These are phyloP conservation scores for Eucalyptus globulus DNA, from an alignment of 345 rosid genomes.

Conservation along the genomic window DNA sequence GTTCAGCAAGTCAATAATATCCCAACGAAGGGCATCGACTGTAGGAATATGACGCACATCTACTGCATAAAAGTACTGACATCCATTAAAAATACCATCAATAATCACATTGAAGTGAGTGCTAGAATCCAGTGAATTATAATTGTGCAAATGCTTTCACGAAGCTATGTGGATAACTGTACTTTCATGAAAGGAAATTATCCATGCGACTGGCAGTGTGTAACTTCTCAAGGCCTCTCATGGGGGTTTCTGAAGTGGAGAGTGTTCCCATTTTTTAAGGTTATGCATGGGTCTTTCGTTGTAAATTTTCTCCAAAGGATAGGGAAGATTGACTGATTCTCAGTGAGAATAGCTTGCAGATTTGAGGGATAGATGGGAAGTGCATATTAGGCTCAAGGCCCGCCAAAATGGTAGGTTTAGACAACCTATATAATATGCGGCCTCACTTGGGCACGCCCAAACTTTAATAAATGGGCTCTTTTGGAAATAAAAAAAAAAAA, in stretches of 20 bases:
- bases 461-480: background rate
- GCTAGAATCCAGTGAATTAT: background rate
- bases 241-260: background rate
- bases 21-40: background rate
- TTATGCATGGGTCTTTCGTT: background rate
- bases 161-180: background rate
- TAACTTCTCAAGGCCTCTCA: background rate
- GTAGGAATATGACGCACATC: background rate
- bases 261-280: background rate
- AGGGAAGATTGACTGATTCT: background rate
- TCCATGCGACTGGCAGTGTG: background rate
- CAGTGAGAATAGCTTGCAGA: background rate
- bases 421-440: background rate
- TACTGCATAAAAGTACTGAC: background rate
- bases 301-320: background rate
- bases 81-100: background rate
- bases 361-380: background rate
- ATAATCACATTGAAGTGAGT: background rate
- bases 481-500: accelerated
- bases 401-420: background rate
- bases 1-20: background rate
- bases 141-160: background rate
- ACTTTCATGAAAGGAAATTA: background rate
- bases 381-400: background rate
- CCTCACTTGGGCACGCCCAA: background rate